phyloP scores from a whole-genome alignment of 441 rosid genomes.

The Pelargonium australe region DNA sequence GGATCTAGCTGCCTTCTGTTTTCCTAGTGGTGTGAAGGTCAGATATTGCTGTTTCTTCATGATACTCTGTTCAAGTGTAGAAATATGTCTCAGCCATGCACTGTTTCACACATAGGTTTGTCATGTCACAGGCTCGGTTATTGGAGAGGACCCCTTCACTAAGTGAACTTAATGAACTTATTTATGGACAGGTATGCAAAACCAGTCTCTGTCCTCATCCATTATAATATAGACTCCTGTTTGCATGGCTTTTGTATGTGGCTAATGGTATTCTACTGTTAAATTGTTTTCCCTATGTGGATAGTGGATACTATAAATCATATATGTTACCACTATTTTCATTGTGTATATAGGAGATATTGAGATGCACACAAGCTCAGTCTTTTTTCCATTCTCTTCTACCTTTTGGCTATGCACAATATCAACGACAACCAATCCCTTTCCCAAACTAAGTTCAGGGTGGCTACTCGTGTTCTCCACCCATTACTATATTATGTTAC shows the following conservation, averaged over 20 bases:
- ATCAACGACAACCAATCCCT: no score
- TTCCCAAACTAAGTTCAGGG: no score
- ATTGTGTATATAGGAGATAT: no score
- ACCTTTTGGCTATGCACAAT: no score
- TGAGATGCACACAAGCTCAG: no score
- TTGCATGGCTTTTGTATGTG: neutral
- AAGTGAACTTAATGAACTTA: slow-evolving; percentile 87
- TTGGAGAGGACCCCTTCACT: slow-evolving; percentile 90
- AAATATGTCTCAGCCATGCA: neutral
- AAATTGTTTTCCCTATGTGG: neutral
- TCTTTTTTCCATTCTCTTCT: no score
- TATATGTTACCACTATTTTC: no score
- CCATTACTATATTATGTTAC: no score
- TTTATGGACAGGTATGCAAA: slow-evolving; percentile 80
- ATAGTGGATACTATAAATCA: no score
- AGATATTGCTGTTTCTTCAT: slow-evolving; percentile 16
- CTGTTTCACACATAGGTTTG: slow-evolving; percentile 11
- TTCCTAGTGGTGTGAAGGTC: slow-evolving; percentile 95
- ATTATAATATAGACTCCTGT: neutral
- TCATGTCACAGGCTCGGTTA: slow-evolving; percentile 53
- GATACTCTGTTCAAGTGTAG: neutral
- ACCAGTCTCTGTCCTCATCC: slow-evolving; percentile 3
- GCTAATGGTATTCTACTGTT: neutral
- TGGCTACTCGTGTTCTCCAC: no score
- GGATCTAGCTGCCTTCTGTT: slow-evolving; percentile 89